Base-by-base conservation (phyloP, 257 asterid species). In the Echites panduratus region DNA sequence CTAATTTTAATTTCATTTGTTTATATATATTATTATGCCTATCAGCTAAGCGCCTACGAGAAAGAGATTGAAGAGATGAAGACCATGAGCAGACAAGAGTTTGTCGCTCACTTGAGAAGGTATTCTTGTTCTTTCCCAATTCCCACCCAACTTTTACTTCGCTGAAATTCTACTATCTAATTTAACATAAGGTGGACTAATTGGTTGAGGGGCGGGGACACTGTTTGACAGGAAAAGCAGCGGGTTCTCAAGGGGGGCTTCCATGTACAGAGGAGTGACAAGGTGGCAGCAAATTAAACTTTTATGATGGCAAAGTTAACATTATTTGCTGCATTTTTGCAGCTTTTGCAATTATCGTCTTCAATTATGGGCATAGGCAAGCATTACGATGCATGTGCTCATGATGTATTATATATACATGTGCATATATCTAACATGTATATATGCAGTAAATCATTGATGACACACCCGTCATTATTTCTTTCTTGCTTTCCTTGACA, bases 91-190 rank as follows among this genome's bases (percentile, higher is more conserved):
- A 86, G 95, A 76, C 97, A 89, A 81, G 98, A 93, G 70, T 93
- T 86, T 80, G 97, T 93, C 22, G 97, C 98, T 35, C 93, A 89
- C 73, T 80, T 93, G 78, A 85, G 98, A 91, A 89, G 98, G 98
- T 85, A 20, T 75, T 75, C 16, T 8, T 26, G n/a, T 32, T 14
- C 22, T 70, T 74, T 40, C n/a, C 38, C 26, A 3, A 32, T 32
- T 32, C 38, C 38, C 38, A 32, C 38, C 38, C 38, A 32, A 3
- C 38, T 32, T 32, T 32, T 32, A 32, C 1, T 17, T 27, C 1
- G 11, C 9, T 12, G 66, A 59, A 24, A 32, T 59, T 71, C 17
- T 32, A 1, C 38, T 32, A 50, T 53, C 22, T 16, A 7, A 10
- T 32, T 63, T 66, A 10, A 38, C 59, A 13, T 4, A 11, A 53